phyloP scores from a whole-genome alignment of 2,329 filamentous ascomycete genomes.

The Hypoxylon sp. region DNA sequence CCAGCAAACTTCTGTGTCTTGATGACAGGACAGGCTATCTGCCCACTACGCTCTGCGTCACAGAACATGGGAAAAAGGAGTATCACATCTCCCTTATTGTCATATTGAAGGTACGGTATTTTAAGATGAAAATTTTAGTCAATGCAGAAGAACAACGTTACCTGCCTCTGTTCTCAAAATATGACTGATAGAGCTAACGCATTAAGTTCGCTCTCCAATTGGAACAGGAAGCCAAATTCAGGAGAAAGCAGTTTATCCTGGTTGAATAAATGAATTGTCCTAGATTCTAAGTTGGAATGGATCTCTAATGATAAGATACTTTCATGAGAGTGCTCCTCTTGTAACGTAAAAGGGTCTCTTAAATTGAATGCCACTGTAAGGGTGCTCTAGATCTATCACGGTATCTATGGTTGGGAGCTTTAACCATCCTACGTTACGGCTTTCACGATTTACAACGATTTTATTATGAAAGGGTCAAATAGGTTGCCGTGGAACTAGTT shows the following conservation, averaged over 20 bases:
- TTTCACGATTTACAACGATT: background rate
- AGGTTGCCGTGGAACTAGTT: background rate
- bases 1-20: background rate
- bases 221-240: background rate
- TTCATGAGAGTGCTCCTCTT: background rate
- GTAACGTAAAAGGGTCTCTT: background rate
- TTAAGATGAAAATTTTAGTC: background rate
- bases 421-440: conserved; percentile 14
- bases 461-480: background rate
- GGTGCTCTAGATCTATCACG: background rate
- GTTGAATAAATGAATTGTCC: background rate
- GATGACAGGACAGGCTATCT: background rate
- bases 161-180: background rate
- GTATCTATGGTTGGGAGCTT: background rate
- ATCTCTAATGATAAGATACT: background rate
- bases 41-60: background rate
- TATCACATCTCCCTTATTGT: background rate
- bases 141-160: background rate
- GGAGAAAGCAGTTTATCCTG: background rate
- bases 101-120: background rate
- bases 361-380: background rate
- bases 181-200: background rate
- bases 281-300: background rate
- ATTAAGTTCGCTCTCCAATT: background rate
- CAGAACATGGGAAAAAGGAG: background rate